Evolutionary conservation across 1,139 yeast genomes (phyloP).

Genomic region (Blastobotrys malaysiensis): DNA sequence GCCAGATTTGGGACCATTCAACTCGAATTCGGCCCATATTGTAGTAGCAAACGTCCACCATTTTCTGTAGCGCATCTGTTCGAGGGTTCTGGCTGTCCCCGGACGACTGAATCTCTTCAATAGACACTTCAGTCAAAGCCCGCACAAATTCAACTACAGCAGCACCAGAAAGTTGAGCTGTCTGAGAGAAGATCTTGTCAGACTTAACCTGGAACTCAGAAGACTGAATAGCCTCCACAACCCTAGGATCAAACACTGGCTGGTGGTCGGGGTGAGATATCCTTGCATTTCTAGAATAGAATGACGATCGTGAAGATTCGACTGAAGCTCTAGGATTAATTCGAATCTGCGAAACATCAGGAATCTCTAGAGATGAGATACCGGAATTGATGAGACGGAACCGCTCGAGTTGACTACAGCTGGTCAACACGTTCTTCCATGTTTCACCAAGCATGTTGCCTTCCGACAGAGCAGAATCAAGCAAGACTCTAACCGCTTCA

Average conservation of each 20-base stretch:
- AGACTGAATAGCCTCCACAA: slow-evolving; percentile 56
- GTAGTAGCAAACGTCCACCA: slow-evolving; percentile 95
- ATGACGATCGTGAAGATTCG: slow-evolving; percentile 38
- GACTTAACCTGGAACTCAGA: slow-evolving; percentile 79
- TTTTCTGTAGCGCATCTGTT: slow-evolving; percentile 86
- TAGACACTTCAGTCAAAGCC: slow-evolving; percentile 80
- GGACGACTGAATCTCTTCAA: slow-evolving; percentile 88
- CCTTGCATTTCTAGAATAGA: not conserved
- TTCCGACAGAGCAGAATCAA: slow-evolving; percentile 73
- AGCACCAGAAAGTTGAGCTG: slow-evolving; percentile 71
- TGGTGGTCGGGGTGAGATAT: not conserved
- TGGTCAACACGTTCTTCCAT: slow-evolving; percentile 79
- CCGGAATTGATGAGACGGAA: slow-evolving; percentile 86
- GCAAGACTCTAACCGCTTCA: slow-evolving; percentile 66
- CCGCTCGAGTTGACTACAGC: slow-evolving; percentile 87
- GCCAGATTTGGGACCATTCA: slow-evolving; percentile 97
- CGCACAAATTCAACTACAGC: slow-evolving; percentile 83
- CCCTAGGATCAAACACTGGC: slow-evolving; percentile 42
- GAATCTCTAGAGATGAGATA: slow-evolving; percentile 75
- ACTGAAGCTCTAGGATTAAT: slow-evolving; percentile 45
- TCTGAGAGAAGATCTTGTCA: slow-evolving; percentile 82
- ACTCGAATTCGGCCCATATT: slow-evolving; percentile 94
- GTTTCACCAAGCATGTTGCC: slow-evolving; percentile 67
- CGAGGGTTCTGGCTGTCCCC: slow-evolving; percentile 82
- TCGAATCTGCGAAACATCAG: slow-evolving; percentile 78